Evolutionary conservation across 441 rosid species (phyloP).

Genomic region (Populus hybrid): DNA sequence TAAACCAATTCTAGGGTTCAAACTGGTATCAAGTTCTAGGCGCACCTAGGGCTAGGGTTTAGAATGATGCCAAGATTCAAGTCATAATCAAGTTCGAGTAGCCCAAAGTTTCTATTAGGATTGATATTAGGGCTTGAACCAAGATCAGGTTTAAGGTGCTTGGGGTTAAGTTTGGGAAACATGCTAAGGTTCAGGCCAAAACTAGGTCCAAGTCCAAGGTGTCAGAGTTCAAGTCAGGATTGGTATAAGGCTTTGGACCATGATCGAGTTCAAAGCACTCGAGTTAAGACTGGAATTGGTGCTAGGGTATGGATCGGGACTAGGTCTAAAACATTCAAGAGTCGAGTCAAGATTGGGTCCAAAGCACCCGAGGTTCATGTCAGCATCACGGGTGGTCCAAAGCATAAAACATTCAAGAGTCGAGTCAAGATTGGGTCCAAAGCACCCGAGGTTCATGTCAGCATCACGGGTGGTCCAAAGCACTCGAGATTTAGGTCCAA

Average conservation of each 20-base stretch:
- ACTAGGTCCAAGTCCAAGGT: neutral
- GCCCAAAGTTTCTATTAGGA: neutral
- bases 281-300: neutral
- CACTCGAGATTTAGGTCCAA: too few relatives aligned
- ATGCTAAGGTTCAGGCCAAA: too few relatives aligned
- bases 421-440: neutral
- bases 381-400: too few relatives aligned
- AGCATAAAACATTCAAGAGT: neutral
- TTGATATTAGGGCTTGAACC: neutral
- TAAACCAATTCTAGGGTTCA: too few relatives aligned
- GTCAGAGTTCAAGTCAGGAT: neutral
- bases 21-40: too few relatives aligned
- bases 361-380: too few relatives aligned
- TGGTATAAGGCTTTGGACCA: neutral
- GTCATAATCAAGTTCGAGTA: neutral
- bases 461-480: neutral
- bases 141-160: neutral
- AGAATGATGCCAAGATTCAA: neutral
- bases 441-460: neutral
- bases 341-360: too few relatives aligned
- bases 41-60: too few relatives aligned
- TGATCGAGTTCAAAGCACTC: neutral
- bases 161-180: too few relatives aligned
- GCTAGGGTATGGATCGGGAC: too few relatives aligned
- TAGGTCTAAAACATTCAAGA: too few relatives aligned